Evolutionary conservation across 1,284 basidiomycete species (phyloP), one percentile per base, ranked within the genome.

Genomic region (Psilocybe mexicana): DNA sequence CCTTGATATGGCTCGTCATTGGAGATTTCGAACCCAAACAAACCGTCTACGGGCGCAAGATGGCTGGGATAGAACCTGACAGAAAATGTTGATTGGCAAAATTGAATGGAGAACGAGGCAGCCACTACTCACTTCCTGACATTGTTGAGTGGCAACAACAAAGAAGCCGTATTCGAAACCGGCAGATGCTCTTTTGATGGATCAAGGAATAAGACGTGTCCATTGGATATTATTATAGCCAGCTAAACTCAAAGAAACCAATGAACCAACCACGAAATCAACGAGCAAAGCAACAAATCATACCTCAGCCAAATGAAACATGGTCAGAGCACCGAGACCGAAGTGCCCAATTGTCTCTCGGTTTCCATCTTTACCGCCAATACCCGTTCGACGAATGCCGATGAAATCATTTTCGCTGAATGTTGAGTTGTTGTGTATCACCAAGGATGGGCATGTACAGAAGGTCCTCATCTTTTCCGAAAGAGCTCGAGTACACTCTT

Each of bases 241-340:
- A 80, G 59, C 79, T 82, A 57, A 11, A 43, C 38, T 10, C 54
- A 59, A 45, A 24, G 43, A 26, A n/a, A 26, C 46, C 12, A 59
- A 28, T 33, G 30, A 25, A 18, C 18, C 18, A n/a, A 25, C 7
- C 12, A 25, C 25, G 38, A 12, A 8, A 8, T 6, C 6, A 26
- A 30, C 42, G 48, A 18, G 33, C 24, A 52, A 18, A 25, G n/a
- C 38, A 14, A 40, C 10, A 3, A 4, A 40, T 61, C 70, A 40
- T 57, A 80, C 80, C 67, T 82, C 80, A 1, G 76, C 75, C 48
- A 82, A 74, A 58, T 82, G 78, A 54, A 78, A 83, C 70, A 81
- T 76, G 0, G 77, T 76, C 6, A 82, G 68, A 6, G 79, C 75
- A 6, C 81, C 81, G 10, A 79, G 68, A 2, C 81, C 81, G 67